These are phyloP conservation scores for Aspergillus sp. DNA, from an alignment of 2,329 filamentous ascomycete genomes.

Conservation along the genomic window DNA sequence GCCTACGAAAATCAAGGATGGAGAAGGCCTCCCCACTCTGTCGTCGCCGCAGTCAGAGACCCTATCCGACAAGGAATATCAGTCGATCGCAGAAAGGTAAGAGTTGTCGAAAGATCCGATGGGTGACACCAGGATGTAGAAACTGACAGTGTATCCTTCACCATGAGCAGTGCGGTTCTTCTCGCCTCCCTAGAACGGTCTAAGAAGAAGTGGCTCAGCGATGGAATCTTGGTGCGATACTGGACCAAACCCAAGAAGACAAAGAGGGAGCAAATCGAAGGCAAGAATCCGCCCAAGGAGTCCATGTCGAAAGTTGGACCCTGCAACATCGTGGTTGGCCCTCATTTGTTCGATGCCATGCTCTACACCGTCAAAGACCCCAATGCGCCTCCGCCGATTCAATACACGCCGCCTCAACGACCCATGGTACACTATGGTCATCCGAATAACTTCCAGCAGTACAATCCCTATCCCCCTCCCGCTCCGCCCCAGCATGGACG, in stretches of 20 bases:
- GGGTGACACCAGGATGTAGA: not conserved
- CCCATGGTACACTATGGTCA: conserved; percentile 45
- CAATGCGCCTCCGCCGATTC: conserved; percentile 37
- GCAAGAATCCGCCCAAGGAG: conserved; percentile 51
- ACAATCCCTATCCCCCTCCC: conserved; percentile 38
- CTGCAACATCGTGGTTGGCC: conserved; percentile 61
- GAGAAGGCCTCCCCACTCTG: conserved; percentile 55
- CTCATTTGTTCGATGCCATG: conserved; percentile 61
- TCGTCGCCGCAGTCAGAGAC: conserved; percentile 49
- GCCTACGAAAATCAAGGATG: conserved; percentile 54
- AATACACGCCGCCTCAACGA: conserved; percentile 40
- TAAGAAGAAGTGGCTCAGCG: conserved; percentile 56
- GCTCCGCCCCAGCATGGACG: conserved; percentile 27
- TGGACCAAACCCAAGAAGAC: conserved; percentile 59
- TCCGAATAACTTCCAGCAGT: conserved; percentile 42
- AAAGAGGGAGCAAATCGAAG: conserved; percentile 49
- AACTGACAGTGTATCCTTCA: not conserved
- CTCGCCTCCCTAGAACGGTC: conserved; percentile 59
- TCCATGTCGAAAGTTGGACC: conserved; percentile 57
- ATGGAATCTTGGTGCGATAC: conserved; percentile 57
- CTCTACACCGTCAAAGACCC: conserved; percentile 57
- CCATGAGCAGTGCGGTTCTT: conserved; percentile 51
- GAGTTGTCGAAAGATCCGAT: not conserved
- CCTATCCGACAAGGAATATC: conserved; percentile 55
- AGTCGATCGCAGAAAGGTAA: conserved; percentile 58